Percentiles rank a stretch among this genome's conserved stretches.
phyloP scores from a whole-genome alignment of 805 yeast species.

The Huiozyma naganishii region DNA sequence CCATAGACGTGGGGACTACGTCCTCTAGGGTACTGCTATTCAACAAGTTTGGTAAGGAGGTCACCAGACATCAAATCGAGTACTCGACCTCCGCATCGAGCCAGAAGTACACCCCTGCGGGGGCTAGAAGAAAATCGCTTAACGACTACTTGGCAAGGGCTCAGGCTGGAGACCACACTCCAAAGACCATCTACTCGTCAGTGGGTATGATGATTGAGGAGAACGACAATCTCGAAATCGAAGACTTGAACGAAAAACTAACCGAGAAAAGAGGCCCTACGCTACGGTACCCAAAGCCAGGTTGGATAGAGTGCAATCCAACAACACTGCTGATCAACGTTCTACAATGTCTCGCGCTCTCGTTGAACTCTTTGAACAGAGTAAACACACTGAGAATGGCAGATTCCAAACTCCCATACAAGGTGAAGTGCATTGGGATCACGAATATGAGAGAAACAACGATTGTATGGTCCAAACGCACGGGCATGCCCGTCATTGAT shows the following conservation, averaged over 20 bases:
- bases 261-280: constrained; percentile 41
- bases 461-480: constrained; percentile 71
- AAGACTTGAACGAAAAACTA: constrained; percentile 34
- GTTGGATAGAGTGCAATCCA: constrained; percentile 94
- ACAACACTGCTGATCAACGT: constrained; percentile 63
- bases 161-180: constrained; percentile 5
- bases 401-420: constrained; percentile 41
- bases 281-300: constrained; percentile 67
- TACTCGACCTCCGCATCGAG: constrained; percentile 64
- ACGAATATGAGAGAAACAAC: constrained; percentile 97
- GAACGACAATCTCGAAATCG: constrained; percentile 49
- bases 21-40: constrained; percentile 83
- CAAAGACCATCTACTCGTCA: constrained; percentile 49
- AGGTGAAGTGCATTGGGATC: constrained; percentile 68
- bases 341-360: constrained; percentile 63
- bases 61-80: constrained; percentile 85
- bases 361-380: constrained; percentile 45
- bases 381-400: constrained; percentile 40
- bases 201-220: constrained; percentile 65
- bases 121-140: constrained; percentile 35
- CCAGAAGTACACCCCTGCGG: constrained; percentile 35
- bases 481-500: constrained; percentile 73
- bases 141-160: not conserved
- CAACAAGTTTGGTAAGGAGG: constrained; percentile 58
- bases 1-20: constrained; percentile 87